These are phyloP conservation scores for Vitis hybrid DNA, from an alignment of 177 flowering plant genomes.

Conservation along the genomic window DNA sequence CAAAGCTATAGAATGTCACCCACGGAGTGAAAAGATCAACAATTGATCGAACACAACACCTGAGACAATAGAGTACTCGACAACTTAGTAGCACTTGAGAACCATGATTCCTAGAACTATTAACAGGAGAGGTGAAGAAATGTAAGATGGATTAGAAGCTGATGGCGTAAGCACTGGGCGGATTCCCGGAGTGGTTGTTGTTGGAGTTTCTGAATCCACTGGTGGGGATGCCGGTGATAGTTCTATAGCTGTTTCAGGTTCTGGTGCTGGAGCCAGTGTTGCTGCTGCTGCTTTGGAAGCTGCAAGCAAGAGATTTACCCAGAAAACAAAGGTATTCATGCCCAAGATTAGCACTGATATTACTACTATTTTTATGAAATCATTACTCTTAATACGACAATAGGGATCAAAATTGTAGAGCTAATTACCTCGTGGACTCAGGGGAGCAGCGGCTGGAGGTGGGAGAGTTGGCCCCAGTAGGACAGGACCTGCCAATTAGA, in stretches of 20 bases:
- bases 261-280: conserved; percentile 20
- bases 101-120: conserved; percentile 22
- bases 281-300: conserved; percentile 31
- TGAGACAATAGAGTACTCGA: too few species aligned
- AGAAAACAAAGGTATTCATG: background rate
- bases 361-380: too few species aligned
- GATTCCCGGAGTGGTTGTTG: conserved; percentile 29
- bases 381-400: too few species aligned
- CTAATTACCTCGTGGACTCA: conserved; percentile 42
- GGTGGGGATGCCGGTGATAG: conserved; percentile 35
- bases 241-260: conserved; percentile 3
- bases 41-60: background rate
- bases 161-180: conserved; percentile 50
- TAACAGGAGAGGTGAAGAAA: conserved; percentile 22
- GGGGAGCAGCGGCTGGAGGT: conserved; percentile 38
- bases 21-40: background rate
- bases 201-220: conserved; percentile 28
- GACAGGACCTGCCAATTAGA: conserved; percentile 42
- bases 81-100: conserved; percentile 20
- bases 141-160: conserved; percentile 29
- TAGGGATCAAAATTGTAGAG: background rate
- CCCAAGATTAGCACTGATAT: too few species aligned
- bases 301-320: conserved; percentile 12
- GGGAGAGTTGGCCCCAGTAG: conserved; percentile 42
- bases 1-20: background rate